Evolutionary conservation across 495 filamentous ascomycete genomes (phyloP).

Genomic region (Aspergillus indologenus): DNA sequence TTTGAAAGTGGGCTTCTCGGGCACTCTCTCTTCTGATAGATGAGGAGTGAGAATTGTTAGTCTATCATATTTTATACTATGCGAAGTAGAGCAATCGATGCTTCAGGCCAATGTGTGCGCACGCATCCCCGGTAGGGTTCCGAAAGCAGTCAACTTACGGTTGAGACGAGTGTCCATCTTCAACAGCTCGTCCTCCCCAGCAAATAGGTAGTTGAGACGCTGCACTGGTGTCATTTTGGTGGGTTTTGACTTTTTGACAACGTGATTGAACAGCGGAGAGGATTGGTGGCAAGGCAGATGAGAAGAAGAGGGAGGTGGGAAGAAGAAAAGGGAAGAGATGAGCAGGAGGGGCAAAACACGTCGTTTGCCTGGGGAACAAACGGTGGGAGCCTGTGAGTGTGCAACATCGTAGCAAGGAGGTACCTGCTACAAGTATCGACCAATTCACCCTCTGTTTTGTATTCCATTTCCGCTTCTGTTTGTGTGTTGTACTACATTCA

Average conservation of each 20-base stretch:
- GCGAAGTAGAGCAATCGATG: background rate
- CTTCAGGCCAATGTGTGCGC: background rate
- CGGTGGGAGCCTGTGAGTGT: background rate
- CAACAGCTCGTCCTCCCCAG: constrained; percentile 19
- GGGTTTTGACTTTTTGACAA: background rate
- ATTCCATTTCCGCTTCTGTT: too few species aligned
- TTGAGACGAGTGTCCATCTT: constrained; percentile 22
- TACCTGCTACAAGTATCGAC: background rate
- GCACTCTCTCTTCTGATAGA: background rate
- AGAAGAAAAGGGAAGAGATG: constrained; percentile 3
- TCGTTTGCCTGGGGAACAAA: background rate
- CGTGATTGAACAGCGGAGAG: background rate
- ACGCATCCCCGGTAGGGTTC: background rate
- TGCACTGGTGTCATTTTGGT: constrained; percentile 22
- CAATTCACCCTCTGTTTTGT: background rate
- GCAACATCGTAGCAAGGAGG: background rate
- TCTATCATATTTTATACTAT: background rate
- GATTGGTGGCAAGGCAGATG: too few species aligned
- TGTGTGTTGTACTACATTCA: too few species aligned
- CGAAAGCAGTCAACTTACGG: background rate
- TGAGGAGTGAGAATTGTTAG: background rate
- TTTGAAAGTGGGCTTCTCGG: background rate
- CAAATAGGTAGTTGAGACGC: constrained; percentile 29
- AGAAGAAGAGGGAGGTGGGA: constrained; percentile 1
- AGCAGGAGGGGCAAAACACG: background rate